Base-by-base conservation (phyloP, 2,329 filamentous ascomycete species). In the Diplodia corticola region DNA sequence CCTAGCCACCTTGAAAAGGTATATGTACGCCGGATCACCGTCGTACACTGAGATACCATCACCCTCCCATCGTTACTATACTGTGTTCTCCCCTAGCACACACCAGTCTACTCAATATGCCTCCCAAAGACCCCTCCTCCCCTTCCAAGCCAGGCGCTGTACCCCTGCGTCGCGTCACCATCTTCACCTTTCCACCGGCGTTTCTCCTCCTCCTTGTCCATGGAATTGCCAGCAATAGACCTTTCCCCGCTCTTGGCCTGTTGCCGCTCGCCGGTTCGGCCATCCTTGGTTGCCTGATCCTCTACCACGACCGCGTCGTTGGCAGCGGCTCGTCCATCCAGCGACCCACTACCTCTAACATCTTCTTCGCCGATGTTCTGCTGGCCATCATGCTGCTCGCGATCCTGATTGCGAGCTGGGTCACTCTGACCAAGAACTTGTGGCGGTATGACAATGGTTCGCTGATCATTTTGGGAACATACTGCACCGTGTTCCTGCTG, bases 391-490 rank as follows among this genome's bases (percentile, higher is more conserved):
- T n/a, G 10, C 26, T 26, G 2, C 30, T 64, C 10, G 30, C 13
- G n/a, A 4, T 64, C 13, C 22, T 64, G 28, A 53, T 64, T 10
- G 20, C 2, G 12, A 53, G 35, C 44, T 64, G 61, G 61, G 28
- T 64, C 5, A 33, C 17, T 24, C 30, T 64, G n/a, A 40, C 46
- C 30, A 33, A 2, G 5, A 20, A 48, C 13, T 28, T 13, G 1
- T 30, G 7, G 7, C 53, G 50, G 33, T 22, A 26, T 17, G 24
- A 53, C 6, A 51, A 54, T 3, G 44, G 17, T 9, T 28, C 33
- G 35, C n/a, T 30, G 22, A n/a, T 64, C 15, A 54, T 64, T 13
- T 48, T 64, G n/a, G 61, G 48, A 15, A 64, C 61, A 5, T 64
- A 64, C 12, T 48, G 33, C 15, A 64, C 61, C 5, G 61, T 64